These are phyloP conservation scores for Fraxinus dipetala DNA, from an alignment of 305 asterid genomes.

Conservation along the genomic window DNA sequence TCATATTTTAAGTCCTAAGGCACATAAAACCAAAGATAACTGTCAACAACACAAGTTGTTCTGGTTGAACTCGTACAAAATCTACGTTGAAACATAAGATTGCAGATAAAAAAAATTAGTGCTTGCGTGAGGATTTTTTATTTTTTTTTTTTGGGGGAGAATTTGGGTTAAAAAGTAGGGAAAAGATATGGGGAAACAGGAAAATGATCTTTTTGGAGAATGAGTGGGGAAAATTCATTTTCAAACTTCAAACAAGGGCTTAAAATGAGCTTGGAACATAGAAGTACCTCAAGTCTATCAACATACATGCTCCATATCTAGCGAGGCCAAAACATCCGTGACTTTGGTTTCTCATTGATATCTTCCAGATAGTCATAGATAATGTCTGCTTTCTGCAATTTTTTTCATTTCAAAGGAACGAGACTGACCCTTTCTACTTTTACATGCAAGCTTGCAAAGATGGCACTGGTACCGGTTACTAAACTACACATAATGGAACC, in stretches of 20 bases:
- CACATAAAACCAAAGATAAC: constrained; percentile 4
- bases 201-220: too few species aligned
- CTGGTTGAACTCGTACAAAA: neutral
- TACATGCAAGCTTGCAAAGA: constrained; percentile 18
- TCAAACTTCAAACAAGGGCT: too few species aligned
- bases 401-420: constrained; percentile 5
- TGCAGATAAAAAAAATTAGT: too few species aligned
- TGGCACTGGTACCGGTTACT: constrained; percentile 1
- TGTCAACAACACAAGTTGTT: neutral
- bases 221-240: too few species aligned
- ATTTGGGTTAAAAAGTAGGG: too few species aligned
- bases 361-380: constrained; percentile 92
- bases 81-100: neutral
- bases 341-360: constrained; percentile 88
- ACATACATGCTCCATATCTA: constrained; percentile 90
- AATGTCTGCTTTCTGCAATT: constrained; percentile 76
- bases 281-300: constrained; percentile 76
- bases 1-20: constrained; percentile 76
- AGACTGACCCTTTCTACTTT: constrained; percentile 13
- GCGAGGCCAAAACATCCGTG: constrained; percentile 99
- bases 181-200: too few species aligned
- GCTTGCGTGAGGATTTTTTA: too few species aligned
- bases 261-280: neutral
- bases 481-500: constrained; percentile 23
- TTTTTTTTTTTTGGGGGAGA: too few species aligned